Evolutionary conservation across 2,329 filamentous ascomycete genomes (phyloP), one percentile per base, ranked within the genome.

Genomic region (Verticillium albo-atrum): DNA sequence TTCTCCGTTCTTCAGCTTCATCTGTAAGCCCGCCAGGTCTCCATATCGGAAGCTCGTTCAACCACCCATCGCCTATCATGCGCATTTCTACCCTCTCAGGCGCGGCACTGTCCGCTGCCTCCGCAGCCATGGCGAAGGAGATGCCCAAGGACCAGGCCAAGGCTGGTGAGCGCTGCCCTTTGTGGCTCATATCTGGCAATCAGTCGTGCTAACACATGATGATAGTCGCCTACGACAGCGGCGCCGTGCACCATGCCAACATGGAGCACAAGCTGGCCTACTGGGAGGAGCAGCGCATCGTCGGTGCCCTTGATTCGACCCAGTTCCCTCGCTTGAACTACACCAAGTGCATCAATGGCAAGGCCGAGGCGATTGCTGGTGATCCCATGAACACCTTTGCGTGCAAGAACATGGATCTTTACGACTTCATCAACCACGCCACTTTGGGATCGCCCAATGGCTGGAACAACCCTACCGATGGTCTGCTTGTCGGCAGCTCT

Each of bases 391-490:
- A 62, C 60, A 61, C 58, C 32, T 65, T 65, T 56, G 60, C 56
- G 57, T 65, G 63, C 56, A 61, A 64, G 37, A 58, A 54, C 28
- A 55, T 65, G 15, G 60, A 65, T 62, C 73, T 83, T n/a, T 79
- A 82, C 65, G 78, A 83, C 67, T 84, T 85, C 69, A 72, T 80
- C 59, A 77, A 75, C 54, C 82, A 85, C 65, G 74, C 77, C 6
- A 75, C 79, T 52, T 75, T 84, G 3, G 82, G 81, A 9, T 80
- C 77, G 63, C 61, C 65, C 60, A 67, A 64, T 17, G 62, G 62
- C 27, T 55, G 14, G 3, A 23, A 47, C 20, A 6, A 47, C 17
- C 37, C 20, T 23, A 15, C 2, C n/a, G 61, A 64, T 56, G 54
- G 54, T 12, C 37, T 55, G 54, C 37, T 17, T 5, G 28, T 32